Evolutionary conservation across 768 basidiomycete genomes (phyloP).

Genomic region (Myochromella boudieri): DNA sequence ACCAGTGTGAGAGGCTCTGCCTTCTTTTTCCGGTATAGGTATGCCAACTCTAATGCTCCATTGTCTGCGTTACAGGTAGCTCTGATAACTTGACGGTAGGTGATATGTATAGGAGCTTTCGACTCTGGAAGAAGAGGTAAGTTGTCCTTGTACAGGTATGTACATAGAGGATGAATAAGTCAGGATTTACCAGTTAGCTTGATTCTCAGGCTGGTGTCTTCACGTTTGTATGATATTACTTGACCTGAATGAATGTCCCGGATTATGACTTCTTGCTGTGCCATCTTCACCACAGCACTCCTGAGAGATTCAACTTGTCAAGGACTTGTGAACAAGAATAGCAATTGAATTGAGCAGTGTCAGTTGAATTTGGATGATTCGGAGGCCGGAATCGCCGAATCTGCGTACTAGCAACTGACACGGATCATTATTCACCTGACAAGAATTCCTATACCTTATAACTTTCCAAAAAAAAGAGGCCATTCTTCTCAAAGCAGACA

Average conservation of each 20-base stretch:
- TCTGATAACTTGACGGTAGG: conserved; percentile 52
- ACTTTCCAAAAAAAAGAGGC: no score
- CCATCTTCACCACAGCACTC: conserved; percentile 4
- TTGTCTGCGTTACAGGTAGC: conserved; percentile 38
- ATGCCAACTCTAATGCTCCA: conserved; percentile 45
- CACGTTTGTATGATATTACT: conserved; percentile 14
- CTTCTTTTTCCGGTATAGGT: conserved; percentile 45
- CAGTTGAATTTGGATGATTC: no score
- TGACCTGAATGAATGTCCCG: conserved; percentile 8
- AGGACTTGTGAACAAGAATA: background rate
- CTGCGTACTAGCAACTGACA: no score
- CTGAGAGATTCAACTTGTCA: background rate
- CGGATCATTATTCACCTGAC: no score
- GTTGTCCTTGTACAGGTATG: conserved; percentile 1
- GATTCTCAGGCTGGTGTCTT: conserved; percentile 15
- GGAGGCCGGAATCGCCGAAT: no score
- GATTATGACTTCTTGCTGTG: conserved; percentile 13
- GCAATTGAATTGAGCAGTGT: no score
- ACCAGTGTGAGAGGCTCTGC: conserved; percentile 38
- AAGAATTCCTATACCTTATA: background rate
- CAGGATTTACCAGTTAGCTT: conserved; percentile 17
- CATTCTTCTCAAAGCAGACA: no score
- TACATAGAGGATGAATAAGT: background rate
- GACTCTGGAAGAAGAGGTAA: conserved; percentile 2
- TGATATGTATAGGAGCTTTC: conserved; percentile 32